phyloP scores from a whole-genome alignment of 768 basidiomycete genomes.

The Hortiboletus campestris region DNA sequence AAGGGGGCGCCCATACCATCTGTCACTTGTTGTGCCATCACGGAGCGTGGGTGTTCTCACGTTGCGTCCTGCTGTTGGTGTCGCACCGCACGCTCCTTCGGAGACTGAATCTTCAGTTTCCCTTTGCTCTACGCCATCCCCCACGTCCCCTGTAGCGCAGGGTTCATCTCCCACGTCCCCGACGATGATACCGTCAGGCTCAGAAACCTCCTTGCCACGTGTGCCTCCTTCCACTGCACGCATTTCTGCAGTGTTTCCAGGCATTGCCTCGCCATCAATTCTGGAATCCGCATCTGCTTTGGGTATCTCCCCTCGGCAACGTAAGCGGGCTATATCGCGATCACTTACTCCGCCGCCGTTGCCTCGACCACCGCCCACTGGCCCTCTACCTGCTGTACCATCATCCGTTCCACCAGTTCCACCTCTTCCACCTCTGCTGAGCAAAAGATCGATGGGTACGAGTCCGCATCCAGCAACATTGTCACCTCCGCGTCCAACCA shows the following conservation, averaged over 20 bases:
- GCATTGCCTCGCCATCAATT: conserved; percentile 1
- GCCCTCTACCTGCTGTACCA: conserved; percentile 31
- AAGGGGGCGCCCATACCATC: conserved; percentile 10
- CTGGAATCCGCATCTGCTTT: conserved; percentile 20
- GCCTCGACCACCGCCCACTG: conserved; percentile 27
- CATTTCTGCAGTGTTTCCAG: not conserved
- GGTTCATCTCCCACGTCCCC: conserved; percentile 3
- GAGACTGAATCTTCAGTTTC: conserved; percentile 16
- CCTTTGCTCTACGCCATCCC: conserved; percentile 11
- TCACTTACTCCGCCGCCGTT: conserved; percentile 26
- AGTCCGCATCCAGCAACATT: not conserved
- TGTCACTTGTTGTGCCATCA: conserved; percentile 17
- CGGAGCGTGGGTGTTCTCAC: not conserved
- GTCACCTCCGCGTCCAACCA: conserved; percentile 11
- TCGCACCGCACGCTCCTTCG: conserved; percentile 20
- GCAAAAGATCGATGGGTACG: conserved; percentile 14
- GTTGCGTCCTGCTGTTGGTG: conserved; percentile 23
- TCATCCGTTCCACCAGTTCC: conserved; percentile 24
- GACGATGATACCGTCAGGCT: not conserved
- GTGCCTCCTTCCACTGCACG: conserved; percentile 3
- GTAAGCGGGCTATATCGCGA: conserved; percentile 25
- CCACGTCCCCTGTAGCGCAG: conserved; percentile 5
- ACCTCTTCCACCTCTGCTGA: conserved; percentile 24
- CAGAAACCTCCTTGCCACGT: not conserved
- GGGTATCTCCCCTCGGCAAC: conserved; percentile 17